Conservation (phyloP, 208 protist genomes). For the Leishmania arabica region DNA sequence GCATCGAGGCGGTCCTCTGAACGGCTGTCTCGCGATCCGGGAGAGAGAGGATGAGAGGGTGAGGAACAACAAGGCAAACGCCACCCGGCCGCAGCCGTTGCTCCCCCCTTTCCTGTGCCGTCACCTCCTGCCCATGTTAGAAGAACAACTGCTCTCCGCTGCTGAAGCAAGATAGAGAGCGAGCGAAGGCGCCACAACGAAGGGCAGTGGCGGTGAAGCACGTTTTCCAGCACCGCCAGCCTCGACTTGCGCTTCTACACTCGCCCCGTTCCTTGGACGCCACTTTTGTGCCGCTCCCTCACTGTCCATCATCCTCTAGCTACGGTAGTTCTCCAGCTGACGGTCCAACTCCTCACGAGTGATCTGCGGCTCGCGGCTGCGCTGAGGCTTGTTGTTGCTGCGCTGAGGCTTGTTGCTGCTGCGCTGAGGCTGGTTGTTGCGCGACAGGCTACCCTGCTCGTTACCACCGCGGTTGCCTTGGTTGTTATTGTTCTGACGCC, state of each 20-base stretch:
- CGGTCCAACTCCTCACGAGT: conserved; percentile 75
- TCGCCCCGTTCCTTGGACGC: not conserved
- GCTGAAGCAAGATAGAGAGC: not conserved
- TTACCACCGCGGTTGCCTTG: conserved; percentile 9
- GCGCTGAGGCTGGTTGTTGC: conserved; percentile 8
- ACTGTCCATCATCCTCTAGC: conserved; percentile 27
- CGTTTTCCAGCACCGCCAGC: not conserved
- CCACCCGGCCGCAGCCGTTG: not conserved
- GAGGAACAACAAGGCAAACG: not conserved
- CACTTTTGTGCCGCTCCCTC: not conserved
- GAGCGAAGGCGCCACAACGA: not conserved
- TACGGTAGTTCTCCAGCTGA: conserved; percentile 82
- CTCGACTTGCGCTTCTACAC: no score
- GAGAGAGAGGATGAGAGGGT: not conserved
- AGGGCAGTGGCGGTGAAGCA: not conserved
- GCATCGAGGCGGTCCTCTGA: not conserved
- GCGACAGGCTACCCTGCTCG: not conserved
- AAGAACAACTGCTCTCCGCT: not conserved
- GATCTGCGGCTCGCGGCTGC: conserved; percentile 27
- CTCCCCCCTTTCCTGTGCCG: not conserved
- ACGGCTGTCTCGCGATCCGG: not conserved
- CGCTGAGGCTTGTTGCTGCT: conserved; percentile 19
- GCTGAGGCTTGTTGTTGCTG: conserved; percentile 16
- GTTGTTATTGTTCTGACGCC: conserved; percentile 14
- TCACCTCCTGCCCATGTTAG: not conserved